These are phyloP conservation scores for Handroanthus guayacan DNA, from an alignment of 257 asterid species.

Conservation along the genomic window DNA sequence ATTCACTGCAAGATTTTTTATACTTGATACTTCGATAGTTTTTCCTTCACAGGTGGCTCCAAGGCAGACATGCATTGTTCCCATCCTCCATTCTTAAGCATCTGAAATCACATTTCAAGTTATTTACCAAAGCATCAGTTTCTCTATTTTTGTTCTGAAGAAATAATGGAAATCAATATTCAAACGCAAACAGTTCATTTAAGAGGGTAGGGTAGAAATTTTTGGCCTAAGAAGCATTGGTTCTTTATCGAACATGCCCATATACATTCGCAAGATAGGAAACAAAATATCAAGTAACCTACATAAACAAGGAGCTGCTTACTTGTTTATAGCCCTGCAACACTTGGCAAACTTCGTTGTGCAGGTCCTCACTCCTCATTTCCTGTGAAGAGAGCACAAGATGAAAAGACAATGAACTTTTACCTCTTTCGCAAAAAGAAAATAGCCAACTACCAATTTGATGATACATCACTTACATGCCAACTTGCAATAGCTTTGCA, in stretches of 20 bases:
- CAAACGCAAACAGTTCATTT: neutral
- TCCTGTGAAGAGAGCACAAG: conserved; percentile 52
- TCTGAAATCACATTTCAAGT: conserved; percentile 51
- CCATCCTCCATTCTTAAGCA: conserved; percentile 88
- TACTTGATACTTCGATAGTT: conserved; percentile 63
- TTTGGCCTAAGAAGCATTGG: neutral
- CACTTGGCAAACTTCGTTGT: conserved; percentile 87
- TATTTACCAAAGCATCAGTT: neutral
- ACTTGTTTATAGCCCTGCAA: conserved; percentile 64
- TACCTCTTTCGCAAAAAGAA: conserved; percentile 11
- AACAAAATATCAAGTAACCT: neutral
- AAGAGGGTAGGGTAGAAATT: neutral
- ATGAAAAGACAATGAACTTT: conserved; percentile 24
- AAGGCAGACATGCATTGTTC: conserved; percentile 84
- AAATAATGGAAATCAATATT: neutral
- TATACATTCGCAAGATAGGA: neutral
- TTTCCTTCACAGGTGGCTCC: conserved; percentile 81
- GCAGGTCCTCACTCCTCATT: conserved; percentile 90
- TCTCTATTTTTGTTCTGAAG: neutral
- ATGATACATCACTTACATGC: conserved; percentile 68
- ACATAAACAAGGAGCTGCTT: neutral
- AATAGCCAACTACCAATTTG: conserved; percentile 7
- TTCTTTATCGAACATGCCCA: neutral
- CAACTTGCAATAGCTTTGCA: conserved; percentile 97
- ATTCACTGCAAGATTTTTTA: conserved; percentile 8